Evolutionary conservation across 495 filamentous ascomycete species (phyloP).

Genomic region (Immersiella caudata): DNA sequence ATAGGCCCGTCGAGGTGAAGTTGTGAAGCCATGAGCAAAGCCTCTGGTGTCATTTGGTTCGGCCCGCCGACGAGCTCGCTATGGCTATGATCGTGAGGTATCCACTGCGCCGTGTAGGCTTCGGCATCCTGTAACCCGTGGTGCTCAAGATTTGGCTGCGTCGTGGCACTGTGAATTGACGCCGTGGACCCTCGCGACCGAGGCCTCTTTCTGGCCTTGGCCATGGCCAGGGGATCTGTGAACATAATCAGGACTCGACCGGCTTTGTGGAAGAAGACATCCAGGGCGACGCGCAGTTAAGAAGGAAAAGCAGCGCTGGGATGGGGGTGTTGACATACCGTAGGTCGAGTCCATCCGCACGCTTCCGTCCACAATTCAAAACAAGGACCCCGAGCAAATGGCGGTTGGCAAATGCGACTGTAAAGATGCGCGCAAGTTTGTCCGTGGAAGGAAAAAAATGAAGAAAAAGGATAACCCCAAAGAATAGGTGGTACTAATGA

Average conservation of each 20-base stretch:
- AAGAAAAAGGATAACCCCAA: background rate
- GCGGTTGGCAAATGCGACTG: conserved; percentile 26
- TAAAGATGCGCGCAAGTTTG: conserved; percentile 5
- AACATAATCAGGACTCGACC: conserved; percentile 23
- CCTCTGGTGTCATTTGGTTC: conserved; percentile 62
- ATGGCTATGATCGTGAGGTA: conserved; percentile 53
- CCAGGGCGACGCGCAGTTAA: background rate
- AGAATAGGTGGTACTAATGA: background rate
- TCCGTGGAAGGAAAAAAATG: background rate
- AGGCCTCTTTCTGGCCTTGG: conserved; percentile 61
- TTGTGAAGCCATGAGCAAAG: conserved; percentile 64
- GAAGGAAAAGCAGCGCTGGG: background rate
- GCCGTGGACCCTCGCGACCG: conserved; percentile 82
- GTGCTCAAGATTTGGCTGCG: conserved; percentile 68
- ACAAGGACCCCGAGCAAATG: conserved; percentile 18
- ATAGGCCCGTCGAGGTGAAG: conserved; percentile 59
- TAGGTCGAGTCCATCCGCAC: conserved; percentile 39
- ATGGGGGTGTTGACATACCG: conserved; percentile 32
- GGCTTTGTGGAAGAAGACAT: conserved; percentile 1
- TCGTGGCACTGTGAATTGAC: conserved; percentile 72
- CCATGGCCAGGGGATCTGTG: conserved; percentile 37
- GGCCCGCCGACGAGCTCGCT: conserved; percentile 39
- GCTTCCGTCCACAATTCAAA: conserved; percentile 31
- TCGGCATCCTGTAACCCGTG: conserved; percentile 53
- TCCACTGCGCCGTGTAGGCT: conserved; percentile 59